Conservation (phyloP, 2,329 filamentous ascomycete genomes). For the Ramularia collo-cygni region DNA sequence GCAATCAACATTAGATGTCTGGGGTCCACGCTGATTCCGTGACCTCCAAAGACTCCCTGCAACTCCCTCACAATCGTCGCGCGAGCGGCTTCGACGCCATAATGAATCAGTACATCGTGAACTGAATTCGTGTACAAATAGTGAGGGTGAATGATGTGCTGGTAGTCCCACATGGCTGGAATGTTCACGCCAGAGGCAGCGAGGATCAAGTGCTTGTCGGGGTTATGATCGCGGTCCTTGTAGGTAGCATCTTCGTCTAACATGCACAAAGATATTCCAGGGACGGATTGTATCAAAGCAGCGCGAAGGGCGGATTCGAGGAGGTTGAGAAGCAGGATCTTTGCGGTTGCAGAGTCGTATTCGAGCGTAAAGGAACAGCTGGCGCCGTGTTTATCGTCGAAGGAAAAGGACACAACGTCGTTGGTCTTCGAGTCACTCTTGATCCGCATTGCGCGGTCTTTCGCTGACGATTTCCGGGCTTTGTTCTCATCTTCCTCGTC, state of each 20-base stretch:
- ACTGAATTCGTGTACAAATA: slow-evolving; percentile 89
- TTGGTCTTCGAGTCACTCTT: slow-evolving; percentile 49
- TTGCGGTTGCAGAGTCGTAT: slow-evolving; percentile 73
- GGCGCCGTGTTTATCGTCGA: slow-evolving; percentile 65
- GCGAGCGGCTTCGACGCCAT: slow-evolving; percentile 90
- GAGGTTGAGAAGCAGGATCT: slow-evolving; percentile 86
- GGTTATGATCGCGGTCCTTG: slow-evolving; percentile 34
- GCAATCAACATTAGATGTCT: slow-evolving; percentile 92
- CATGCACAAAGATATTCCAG: slow-evolving; percentile 66
- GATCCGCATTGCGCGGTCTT: slow-evolving; percentile 56
- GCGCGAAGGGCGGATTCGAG: slow-evolving; percentile 73
- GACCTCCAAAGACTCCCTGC: slow-evolving; percentile 73
- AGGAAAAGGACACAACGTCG: slow-evolving; percentile 70
- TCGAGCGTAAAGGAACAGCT: slow-evolving; percentile 77
- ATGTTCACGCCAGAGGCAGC: slow-evolving; percentile 83
- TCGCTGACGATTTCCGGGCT: slow-evolving; percentile 35
- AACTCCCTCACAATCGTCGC: slow-evolving; percentile 82
- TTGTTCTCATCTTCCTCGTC: too few species aligned
- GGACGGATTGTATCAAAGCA: slow-evolving; percentile 81
- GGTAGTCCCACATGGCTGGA: slow-evolving; percentile 80
- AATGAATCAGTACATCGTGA: slow-evolving; percentile 71
- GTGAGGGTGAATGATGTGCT: slow-evolving; percentile 79
- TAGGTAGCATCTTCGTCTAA: slow-evolving; percentile 53
- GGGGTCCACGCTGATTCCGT: slow-evolving; percentile 87
- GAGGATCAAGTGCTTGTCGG: slow-evolving; percentile 49